Evolutionary conservation across 2,329 filamentous ascomycete species (phyloP).

Genomic region (Curvularia hawaiiensis): DNA sequence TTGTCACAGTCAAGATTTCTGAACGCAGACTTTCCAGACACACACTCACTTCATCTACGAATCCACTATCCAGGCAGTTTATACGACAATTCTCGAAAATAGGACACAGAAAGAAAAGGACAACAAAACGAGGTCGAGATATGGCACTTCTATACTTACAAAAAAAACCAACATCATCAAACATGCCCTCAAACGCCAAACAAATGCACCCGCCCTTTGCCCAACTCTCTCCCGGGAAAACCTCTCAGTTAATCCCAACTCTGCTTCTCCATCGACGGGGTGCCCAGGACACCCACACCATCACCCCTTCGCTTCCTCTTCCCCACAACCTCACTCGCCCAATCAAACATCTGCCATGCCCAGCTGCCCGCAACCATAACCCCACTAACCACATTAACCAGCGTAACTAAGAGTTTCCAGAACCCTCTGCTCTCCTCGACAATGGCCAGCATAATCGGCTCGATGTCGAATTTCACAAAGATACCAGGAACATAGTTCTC

Average conservation of each 20-base stretch:
- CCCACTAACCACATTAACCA: slow-evolving; percentile 89
- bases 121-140: not conserved
- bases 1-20: not conserved
- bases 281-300: slow-evolving; percentile 56
- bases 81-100: not conserved
- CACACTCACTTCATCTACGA: not conserved
- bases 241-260: slow-evolving; percentile 18
- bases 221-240: not conserved
- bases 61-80: not conserved
- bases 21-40: not conserved
- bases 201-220: slow-evolving; percentile 3
- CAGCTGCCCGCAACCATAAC: slow-evolving; percentile 93
- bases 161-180: not conserved
- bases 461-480: slow-evolving; percentile 99
- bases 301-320: slow-evolving; percentile 45
- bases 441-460: slow-evolving; percentile 87
- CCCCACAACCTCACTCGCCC: slow-evolving; percentile 61
- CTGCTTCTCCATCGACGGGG: slow-evolving; percentile 24
- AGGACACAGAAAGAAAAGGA: not conserved
- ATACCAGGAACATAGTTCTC: slow-evolving; percentile 81
- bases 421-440: slow-evolving; percentile 80
- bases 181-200: slow-evolving; percentile 2
- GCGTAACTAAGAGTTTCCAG: slow-evolving; percentile 74
- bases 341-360: slow-evolving; percentile 85
- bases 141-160: not conserved